phyloP scores from a whole-genome alignment of 352 stramenopile genomes.

The Pythium coloratum region DNA sequence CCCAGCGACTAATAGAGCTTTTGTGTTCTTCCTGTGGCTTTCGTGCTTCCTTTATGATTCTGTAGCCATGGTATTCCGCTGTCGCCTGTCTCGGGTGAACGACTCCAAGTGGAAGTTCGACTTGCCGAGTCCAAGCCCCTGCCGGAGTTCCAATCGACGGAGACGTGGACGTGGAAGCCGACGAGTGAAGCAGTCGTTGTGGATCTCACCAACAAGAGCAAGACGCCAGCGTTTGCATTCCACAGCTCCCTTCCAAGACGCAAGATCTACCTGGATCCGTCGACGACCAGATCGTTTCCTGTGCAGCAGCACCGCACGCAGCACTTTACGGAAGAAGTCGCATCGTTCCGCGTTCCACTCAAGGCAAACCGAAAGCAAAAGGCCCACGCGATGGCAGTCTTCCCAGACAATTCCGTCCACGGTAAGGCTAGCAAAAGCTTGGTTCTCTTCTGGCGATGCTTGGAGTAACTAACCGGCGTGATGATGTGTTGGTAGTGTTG shows the following conservation, averaged over 20 bases:
- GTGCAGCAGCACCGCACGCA: constrained; percentile 59
- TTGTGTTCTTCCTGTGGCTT: constrained; percentile 19
- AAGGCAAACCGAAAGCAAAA: constrained; percentile 57
- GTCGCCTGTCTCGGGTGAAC: constrained; percentile 31
- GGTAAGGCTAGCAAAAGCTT: constrained; percentile 36
- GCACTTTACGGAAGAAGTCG: constrained; percentile 61
- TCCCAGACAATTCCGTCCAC: constrained; percentile 65
- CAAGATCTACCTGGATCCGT: constrained; percentile 65
- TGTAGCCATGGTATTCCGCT: constrained; percentile 68
- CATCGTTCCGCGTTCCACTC: constrained; percentile 65
- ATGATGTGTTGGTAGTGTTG: constrained; percentile 33
- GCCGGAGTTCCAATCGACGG: constrained; percentile 33
- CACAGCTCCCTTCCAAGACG: constrained; percentile 37
- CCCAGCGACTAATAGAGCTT: constrained; percentile 23
- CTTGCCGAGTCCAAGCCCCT: constrained; percentile 43
- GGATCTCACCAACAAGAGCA: constrained; percentile 19
- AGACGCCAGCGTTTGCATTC: constrained; percentile 31
- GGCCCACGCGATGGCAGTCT: constrained; percentile 48
- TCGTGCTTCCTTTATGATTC: constrained; percentile 19
- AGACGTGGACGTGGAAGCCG: constrained; percentile 26
- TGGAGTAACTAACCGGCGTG: neutral
- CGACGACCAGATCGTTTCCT: constrained; percentile 51
- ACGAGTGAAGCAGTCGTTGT: constrained; percentile 20
- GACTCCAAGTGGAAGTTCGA: constrained; percentile 37
- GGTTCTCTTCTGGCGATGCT: neutral